phyloP scores from a whole-genome alignment of 768 basidiomycete species.

The Gloeopeniophorella convolvens region DNA sequence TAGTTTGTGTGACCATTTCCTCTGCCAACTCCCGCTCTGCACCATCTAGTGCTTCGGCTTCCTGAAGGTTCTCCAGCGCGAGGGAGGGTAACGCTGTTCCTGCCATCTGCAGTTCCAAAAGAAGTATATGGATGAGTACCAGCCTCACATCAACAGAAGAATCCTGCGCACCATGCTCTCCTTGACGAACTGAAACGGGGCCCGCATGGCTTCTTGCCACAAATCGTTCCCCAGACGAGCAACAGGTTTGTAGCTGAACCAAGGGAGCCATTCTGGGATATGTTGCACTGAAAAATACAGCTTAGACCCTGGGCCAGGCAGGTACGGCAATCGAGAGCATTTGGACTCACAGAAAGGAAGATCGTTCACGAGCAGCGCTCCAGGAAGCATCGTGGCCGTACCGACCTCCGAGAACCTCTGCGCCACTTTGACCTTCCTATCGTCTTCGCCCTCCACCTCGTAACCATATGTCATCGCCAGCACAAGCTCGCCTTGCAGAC shows the following conservation, averaged over 20 bases:
- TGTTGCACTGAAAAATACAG: conserved; percentile 2
- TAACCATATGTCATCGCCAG: conserved; percentile 11
- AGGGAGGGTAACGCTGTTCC: not conserved
- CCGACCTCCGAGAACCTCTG: not conserved
- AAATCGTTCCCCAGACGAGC: not conserved
- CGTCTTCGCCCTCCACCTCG: not conserved
- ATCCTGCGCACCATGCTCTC: not conserved
- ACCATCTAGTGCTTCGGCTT: no score
- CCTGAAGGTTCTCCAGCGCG: conserved; percentile 1
- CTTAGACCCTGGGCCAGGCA: no score
- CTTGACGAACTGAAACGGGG: not conserved
- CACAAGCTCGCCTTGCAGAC: conserved; percentile 4
- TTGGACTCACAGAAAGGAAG: not conserved
- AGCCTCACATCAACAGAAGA: not conserved
- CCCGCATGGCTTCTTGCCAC: not conserved
- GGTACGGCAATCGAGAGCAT: no score
- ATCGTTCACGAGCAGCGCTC: not conserved
- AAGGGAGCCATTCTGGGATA: conserved; percentile 1
- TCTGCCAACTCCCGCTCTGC: no score
- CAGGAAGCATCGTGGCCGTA: not conserved
- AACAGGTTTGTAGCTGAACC: no score
- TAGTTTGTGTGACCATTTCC: no score
- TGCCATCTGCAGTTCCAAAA: not conserved
- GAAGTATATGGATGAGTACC: no score
- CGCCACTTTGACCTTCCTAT: not conserved